phyloP scores from a whole-genome alignment of 2,329 filamentous ascomycete genomes.

The Cladosporium velox region DNA sequence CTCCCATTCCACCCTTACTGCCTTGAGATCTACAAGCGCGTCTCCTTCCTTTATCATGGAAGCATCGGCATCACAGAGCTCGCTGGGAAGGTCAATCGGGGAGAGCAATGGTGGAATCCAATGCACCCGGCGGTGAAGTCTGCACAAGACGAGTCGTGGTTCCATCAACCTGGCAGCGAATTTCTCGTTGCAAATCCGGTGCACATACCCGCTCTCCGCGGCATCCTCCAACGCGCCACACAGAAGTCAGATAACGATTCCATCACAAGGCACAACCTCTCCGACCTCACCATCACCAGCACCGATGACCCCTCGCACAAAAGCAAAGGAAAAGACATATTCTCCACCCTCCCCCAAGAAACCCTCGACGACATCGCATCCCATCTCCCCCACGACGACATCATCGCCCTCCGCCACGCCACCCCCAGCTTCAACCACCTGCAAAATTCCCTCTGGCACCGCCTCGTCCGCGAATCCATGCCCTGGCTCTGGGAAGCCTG shows the following conservation, averaged over 20 bases:
- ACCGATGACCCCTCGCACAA: too few species aligned
- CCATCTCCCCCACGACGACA: too few species aligned
- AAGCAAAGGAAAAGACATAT: too few species aligned
- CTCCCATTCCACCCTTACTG: background rate
- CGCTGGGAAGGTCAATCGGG: background rate
- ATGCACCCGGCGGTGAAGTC: too few species aligned
- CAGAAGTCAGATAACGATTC: too few species aligned
- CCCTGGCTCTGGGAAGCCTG: constrained; percentile 28
- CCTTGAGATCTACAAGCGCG: background rate
- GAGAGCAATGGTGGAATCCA: too few species aligned
- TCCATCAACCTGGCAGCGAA: background rate
- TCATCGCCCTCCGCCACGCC: too few species aligned
- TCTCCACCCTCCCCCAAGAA: too few species aligned
- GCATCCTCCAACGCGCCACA: background rate
- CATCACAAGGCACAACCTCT: too few species aligned
- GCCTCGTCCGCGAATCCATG: constrained; percentile 22
- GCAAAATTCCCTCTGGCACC: constrained; percentile 17
- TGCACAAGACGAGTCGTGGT: background rate
- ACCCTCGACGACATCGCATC: too few species aligned
- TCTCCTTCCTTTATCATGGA: background rate
- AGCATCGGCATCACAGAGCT: background rate
- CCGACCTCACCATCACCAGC: too few species aligned
- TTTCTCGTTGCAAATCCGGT: background rate
- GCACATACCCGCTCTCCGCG: background rate
- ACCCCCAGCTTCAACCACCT: too few species aligned